Conservation (phyloP, 2,329 filamentous ascomycete genomes). For the Rhynchosporium graminicola region DNA sequence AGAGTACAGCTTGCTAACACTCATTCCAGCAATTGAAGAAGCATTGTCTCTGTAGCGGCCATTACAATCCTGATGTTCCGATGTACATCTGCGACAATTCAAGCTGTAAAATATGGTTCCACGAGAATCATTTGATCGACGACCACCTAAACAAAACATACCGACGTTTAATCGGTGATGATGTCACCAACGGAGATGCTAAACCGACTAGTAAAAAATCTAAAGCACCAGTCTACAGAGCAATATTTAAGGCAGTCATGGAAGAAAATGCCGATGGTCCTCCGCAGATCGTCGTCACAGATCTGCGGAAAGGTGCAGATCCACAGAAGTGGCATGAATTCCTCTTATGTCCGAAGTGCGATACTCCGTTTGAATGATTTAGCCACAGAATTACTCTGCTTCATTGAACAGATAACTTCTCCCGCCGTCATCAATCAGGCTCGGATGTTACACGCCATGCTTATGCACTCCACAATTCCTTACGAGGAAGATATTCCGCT, state of each 20-base stretch:
- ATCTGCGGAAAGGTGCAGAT: conserved; percentile 27
- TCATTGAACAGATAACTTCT: background rate
- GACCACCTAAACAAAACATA: conserved; percentile 37
- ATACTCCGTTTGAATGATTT: conserved; percentile 29
- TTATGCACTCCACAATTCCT: background rate
- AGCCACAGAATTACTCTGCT: background rate
- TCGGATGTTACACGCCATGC: background rate
- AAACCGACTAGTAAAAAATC: conserved; percentile 25
- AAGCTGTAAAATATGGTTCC: conserved; percentile 42
- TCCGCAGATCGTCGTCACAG: conserved; percentile 30
- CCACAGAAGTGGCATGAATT: conserved; percentile 27
- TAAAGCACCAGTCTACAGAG: conserved; percentile 28
- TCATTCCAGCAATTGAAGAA: conserved; percentile 35
- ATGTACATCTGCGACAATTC: conserved; percentile 42
- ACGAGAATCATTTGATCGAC: conserved; percentile 42
- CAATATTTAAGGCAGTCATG: conserved; percentile 32
- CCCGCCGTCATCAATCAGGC: background rate
- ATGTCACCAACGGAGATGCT: conserved; percentile 22
- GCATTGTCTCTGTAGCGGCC: conserved; percentile 43
- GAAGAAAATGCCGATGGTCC: conserved; percentile 18
- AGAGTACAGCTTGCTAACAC: conserved; percentile 13
- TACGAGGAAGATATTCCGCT: background rate
- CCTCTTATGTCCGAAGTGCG: conserved; percentile 36
- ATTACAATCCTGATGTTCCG: conserved; percentile 41
- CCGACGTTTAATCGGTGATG: conserved; percentile 22